Evolutionary conservation across 164 flowering plant genomes (phyloP), one percentile per base, ranked within the genome.

Genomic region (Piper longum): DNA sequence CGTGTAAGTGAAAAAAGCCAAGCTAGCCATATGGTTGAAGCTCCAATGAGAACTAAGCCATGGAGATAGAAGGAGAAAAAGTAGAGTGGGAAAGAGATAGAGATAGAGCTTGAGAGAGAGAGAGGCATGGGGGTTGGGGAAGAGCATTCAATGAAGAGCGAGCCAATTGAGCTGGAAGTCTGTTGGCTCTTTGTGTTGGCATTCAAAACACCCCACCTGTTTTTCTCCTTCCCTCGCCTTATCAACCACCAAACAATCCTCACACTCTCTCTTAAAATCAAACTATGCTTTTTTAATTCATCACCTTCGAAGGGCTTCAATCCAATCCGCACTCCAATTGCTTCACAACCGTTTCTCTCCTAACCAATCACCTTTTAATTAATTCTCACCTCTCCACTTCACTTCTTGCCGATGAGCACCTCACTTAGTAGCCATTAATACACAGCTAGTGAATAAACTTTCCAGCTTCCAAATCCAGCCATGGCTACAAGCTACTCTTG

Each of bases 121-220:
- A 44, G 48, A 2, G 48, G 48, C 11, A 44, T 5, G 48, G 11
- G 8, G 11, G 48, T 5, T 6, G 48, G 48, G 8, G 52, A 14
- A 8, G 3, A 8, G 12, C 52, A 48, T 48, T 48, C 2, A 48
- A 48, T 48, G 52, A 2, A 14, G 52, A 48, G 52, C 3, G 52
- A 48, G 52, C 52, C 4, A 48, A 9, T 48, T 48, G 52, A 48
- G 52, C 52, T 48, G 41, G 54, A 61, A 61, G 13, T 40, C 64
- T 14, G 52, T 48, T 48, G 52, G 52, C 52, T 48, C 14, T 48
- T 12, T 61, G 52, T 16, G 41, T 58, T 43, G 44, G 42, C 16
- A 59, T n/a, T n/a, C 57, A 56, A 64, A 64, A 54, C 66, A 17
- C 40, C 52, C 52, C 52, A 48, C 14, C 52, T 48, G 11, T 8